Evolutionary conservation across 805 yeast species (phyloP).

Genomic region (Kazachstania bromeliacearum): DNA sequence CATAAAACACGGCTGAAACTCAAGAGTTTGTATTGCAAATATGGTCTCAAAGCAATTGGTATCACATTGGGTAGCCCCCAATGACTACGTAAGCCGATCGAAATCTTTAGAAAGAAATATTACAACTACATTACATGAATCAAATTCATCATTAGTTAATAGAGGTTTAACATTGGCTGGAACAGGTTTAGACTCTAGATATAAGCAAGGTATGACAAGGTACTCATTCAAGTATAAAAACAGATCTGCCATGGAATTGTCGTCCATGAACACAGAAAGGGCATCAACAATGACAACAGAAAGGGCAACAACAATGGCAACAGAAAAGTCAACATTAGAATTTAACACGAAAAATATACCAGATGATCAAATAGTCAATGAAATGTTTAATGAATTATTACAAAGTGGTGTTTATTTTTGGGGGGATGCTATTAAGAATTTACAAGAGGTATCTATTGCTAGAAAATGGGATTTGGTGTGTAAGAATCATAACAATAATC

Average conservation of each 20-base stretch:
- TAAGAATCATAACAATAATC: constrained; percentile 7
- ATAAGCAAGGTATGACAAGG: background rate
- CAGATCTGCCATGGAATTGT: too few relatives aligned
- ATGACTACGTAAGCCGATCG: constrained; percentile 4
- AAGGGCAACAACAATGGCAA: too few relatives aligned
- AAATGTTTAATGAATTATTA: constrained; percentile 15
- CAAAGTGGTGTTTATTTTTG: constrained; percentile 22
- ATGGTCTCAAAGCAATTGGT: too few relatives aligned
- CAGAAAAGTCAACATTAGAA: too few relatives aligned
- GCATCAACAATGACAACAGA: too few relatives aligned
- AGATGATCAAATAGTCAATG: constrained; percentile 14
- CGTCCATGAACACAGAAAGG: too few relatives aligned
- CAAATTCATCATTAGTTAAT: constrained; percentile 7
- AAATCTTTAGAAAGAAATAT: constrained; percentile 3
- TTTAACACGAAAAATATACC: constrained; percentile 13
- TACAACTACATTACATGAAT: background rate
- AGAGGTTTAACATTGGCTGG: constrained; percentile 19
- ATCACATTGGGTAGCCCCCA: too few relatives aligned
- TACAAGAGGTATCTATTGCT: constrained; percentile 14
- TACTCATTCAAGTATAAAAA: background rate
- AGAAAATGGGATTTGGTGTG: constrained; percentile 28
- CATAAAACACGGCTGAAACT: too few relatives aligned
- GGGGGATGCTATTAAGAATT: constrained; percentile 19
- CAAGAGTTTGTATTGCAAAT: too few relatives aligned
- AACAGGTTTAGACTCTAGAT: constrained; percentile 5